Base-by-base conservation (phyloP, 257 asterid genomes). In the Solanum virginianum region DNA sequence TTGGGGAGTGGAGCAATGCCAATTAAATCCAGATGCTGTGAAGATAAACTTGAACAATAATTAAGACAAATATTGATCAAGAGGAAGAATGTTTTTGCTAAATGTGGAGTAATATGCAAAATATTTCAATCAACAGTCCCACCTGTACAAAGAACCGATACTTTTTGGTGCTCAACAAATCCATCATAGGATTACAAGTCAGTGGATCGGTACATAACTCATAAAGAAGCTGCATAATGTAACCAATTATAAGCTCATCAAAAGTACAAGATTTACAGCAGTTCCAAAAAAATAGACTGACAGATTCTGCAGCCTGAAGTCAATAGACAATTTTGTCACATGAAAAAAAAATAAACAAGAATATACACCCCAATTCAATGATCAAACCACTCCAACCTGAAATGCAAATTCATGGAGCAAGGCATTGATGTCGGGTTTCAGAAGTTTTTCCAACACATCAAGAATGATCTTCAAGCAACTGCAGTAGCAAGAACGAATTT, bases 401-500 rank as follows among this genome's bases (percentile, higher is more conserved):
- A 97, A 95, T 72, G 97, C 97, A 89, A 95, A 97, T 90, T 97
- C 99, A 87, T 95, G 95, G 90, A 97, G 98, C 89, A 90, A 83
- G 17, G 96, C 97, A 87, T 96, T 95, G 88, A 91, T 91, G 36
- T 94, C 98, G 77, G 98, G 97, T 89, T 91, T 97, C 85, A 89
- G 86, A 83, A 93, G 94, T 85, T 90, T 93, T 83, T 95, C 98
- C 92, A 97, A 86, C 84, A 94, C 87, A 74, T 94, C 98, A 84
- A 97, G 98, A 91, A 94, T 91, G 89, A 97, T 96, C 96, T 95
- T 95, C 94, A 97, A 91, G 89, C 98, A 95, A 92, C 99, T 97
- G 87, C 49, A 88, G 62, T 72, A 68, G 86, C 85, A 77, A 83
- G 41, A 59, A 85, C 81, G 57, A 88, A 83, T 68, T 43, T 74